Base-by-base conservation (phyloP, 306 rosid genomes). In the Vicia sativa region DNA sequence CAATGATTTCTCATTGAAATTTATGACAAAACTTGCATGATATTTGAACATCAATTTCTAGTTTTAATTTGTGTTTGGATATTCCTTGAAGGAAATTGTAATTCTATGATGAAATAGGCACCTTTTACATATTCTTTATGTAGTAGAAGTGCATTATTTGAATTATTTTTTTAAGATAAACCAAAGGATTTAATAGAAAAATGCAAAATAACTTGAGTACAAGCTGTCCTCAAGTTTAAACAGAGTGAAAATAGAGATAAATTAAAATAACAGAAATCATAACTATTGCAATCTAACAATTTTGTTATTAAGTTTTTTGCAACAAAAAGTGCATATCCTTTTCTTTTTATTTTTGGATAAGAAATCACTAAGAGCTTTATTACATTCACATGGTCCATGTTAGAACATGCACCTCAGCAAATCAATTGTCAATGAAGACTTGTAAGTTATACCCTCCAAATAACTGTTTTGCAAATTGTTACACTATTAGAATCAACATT, bases 1-100 rank as follows among this genome's bases (percentile, higher is more conserved):
- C 28, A 13, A 50, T 10, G 34, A 11, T 52, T 52, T 52, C 15
- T 52, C 31, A 21, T 52, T 21, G 34, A 52, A 21, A 21, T 35
- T 9, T 75, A 60, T 26, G 68, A 55, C 37, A 65, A 12, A 38
- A 63, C 34, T 52, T 62, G 15, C 6, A 21, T 34, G 42, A 56
- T 56, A 11, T 49, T 23, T 23, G 61, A 43, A 74, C 42, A 13
- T 13, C 16, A 23, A 45, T 56, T 53, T 65, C 10, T 35, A 34
- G 67, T 46, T 56, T 45, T 23, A 12, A 58, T 26, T 25, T 26
- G 10, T 25, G 38, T 55, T 4, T 55, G 39, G 38, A 5, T 26
- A n/a, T 55, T 53, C 29, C 9, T 25, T 53, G 5, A 31, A 31
- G 28, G 34, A 11, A 23, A 18, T 53, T 21, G 59, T 23, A 53